Evolutionary conservation across 352 stramenopile species (phyloP), one percentile per base, ranked within the genome.

Genomic region (Globisporangium ultimum): DNA sequence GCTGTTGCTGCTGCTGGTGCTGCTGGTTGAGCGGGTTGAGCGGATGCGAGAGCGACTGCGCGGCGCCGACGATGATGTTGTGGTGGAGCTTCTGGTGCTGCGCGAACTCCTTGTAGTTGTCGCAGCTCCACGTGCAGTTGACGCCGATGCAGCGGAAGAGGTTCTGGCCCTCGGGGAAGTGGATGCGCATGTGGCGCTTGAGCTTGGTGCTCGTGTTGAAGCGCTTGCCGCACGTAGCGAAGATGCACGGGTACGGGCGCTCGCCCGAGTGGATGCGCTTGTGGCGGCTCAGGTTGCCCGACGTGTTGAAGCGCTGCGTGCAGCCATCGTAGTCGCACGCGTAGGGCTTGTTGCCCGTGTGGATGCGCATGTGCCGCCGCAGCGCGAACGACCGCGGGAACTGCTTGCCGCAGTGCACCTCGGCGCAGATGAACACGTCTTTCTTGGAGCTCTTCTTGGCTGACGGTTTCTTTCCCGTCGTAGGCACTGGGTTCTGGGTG

Each of bases 151-250:
- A 93, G 18, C 70, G 80, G 64, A 93, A 93, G 41, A 91, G 58
- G 51, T 89, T 85, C 41, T 88, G 71, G 4, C 77, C 84, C 10
- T 93, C 79, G 1, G 84, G 84, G 56, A 90, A 95, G 61, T 95
- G 86, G 62, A 91, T 90, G 55, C 84, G 84, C 82, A 93, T 91
- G 68, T 95, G 86, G 17, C 86, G 74, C 71, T 93, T 92, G 48
- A 95, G 74, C 68, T 95, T 95, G n/a, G 84, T 93, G 68, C 83
- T 93, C 22, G 84, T 95, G 66, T 92, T 93, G 60, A 95, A 95
- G 41, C 78, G 74, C 65, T 95, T 95, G 63, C 75, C 80, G 67
- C 86, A 95, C 9, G 62, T 87, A 9, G 78, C 63, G 41, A 89
- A 89, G 48, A 84, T 78, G 48, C 86, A 95, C 38, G 80, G 79